Base-by-base conservation (phyloP, 192 early-diverging fungal species). In the Pilaira anomala region DNA sequence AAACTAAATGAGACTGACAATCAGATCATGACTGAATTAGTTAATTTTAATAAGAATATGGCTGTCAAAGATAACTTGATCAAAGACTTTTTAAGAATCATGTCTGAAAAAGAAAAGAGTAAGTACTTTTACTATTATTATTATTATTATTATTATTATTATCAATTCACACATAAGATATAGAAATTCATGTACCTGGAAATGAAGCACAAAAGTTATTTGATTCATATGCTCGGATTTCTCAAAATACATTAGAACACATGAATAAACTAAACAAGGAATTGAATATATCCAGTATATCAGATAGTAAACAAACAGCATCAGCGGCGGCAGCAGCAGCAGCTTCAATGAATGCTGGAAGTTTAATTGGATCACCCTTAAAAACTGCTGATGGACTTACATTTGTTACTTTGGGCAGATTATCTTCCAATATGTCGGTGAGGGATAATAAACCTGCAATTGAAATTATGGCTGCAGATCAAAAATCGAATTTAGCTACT, bases 31-130 rank as follows among this genome's bases (percentile, higher is more conserved):
- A 65, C 66, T 48, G 76, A 84, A 65, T 48, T 84, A 7, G 41
- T 44, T 8, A 62, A 69, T 9, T 83, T 77, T 49, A 69, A 77
- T 46, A 72, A 74, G 53, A 78, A 64, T 52, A 71, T 84, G 69
- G 53, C 59, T 40, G 68, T 63, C 4, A 80, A 84, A 40, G 80
- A 84, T 50, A 44, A 67, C 53, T 30, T 84, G n/a, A 68, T 81
- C n/a, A 76, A 78, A 12, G 33, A 51, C 22, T 53, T 63, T 44
- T 26, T 63, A 40, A 53, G 40, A n/a, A 52, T 49, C 7, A 39
- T 30, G 16, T 3, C 51, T 29, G 51, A 53, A 53, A 53, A 53
- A 7, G 44, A 46, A 2, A 46, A 46, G 44, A 3, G 44, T 46
- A 14, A 46, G 44, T 36, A 33, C 7, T 33, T 7, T 33, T 33